phyloP scores from a whole-genome alignment of 2,329 filamentous ascomycete genomes.

The Trichoderma sp. region DNA sequence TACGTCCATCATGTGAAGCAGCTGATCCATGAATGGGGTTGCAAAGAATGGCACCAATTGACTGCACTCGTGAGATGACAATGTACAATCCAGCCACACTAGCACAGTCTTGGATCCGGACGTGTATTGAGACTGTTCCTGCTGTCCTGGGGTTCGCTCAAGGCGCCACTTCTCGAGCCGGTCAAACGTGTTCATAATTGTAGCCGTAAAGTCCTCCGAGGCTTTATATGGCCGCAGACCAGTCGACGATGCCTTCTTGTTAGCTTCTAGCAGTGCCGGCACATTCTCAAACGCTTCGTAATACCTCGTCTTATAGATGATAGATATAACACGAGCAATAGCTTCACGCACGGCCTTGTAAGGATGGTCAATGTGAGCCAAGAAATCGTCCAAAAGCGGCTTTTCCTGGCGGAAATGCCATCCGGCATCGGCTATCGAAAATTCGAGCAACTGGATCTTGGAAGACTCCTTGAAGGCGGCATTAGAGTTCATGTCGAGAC shows the following conservation, averaged over 20 bases:
- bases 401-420: constrained; percentile 96
- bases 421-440: constrained; percentile 81
- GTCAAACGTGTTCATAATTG: constrained; percentile 73
- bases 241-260: constrained; percentile 78
- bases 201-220: constrained; percentile 69
- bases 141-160: constrained; percentile 81
- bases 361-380: constrained; percentile 90
- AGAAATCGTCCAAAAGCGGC: constrained; percentile 85
- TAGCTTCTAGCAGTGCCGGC: constrained; percentile 69
- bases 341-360: constrained; percentile 97
- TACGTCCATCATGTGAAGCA: constrained; percentile 99
- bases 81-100: constrained; percentile 88
- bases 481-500: constrained; percentile 91
- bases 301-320: constrained; percentile 87
- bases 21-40: constrained; percentile 82
- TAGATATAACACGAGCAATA: constrained; percentile 85
- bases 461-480: constrained; percentile 99
- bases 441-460: constrained; percentile 88
- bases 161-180: constrained; percentile 85
- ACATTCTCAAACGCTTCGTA: constrained; percentile 92
- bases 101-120: constrained; percentile 95
- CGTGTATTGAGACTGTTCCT: constrained; percentile 92
- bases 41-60: constrained; percentile 91
- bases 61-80: constrained; percentile 90
- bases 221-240: constrained; percentile 83